Evolutionary conservation across 2,329 filamentous ascomycete genomes (phyloP), one percentile per base, ranked within the genome.

Genomic region (Tolypocladium tropicale): DNA sequence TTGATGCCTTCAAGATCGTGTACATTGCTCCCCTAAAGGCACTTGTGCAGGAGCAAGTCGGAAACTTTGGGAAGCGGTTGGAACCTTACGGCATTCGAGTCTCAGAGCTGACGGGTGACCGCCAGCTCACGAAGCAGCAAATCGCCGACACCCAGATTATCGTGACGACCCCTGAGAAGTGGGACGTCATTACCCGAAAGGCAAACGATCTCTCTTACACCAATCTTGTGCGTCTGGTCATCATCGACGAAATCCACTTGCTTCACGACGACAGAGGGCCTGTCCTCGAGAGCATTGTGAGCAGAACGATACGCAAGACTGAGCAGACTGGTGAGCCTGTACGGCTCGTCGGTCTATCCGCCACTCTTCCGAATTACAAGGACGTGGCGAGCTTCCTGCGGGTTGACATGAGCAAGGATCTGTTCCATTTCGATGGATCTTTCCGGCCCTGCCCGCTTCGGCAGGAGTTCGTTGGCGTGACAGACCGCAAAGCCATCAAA

Each of bases 121-220:
- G 94, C 54, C 94, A 97, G 73, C 86, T 99, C 68, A 99, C 93
- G 23, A 99, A 99, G 74, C 91, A 96, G 71, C 94, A 99, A 77
- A 97, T 99, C 60, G 85, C 93, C 2, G 94, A 99, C 66, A 99
- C 94, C 0, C 93, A 99, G 70, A 86, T 99, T 63, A 99, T 99
- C 64, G 92, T 99, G 57, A 99, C 94, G 0, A 99, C 94, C 0
- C 94, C 94, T 23, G 94, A 99, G 73, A 99, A 99, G 75, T 99
- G 91, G 89, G 94, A 99, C 72, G 93, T 99, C 63, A 96, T 99
- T 64, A 99, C 95, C 6, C 85, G 95, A 73, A 99, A 99, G 73
- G 92, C 93, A 7, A 96, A 93, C 2, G 95, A 99, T 69, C 83
- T 94, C 55, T 95, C 91, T 64, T 99, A 99, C 72, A 99, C 92